These are phyloP conservation scores for Pythium pectinolyticum DNA, from an alignment of 352 stramenopile genomes.

Conservation along the genomic window DNA sequence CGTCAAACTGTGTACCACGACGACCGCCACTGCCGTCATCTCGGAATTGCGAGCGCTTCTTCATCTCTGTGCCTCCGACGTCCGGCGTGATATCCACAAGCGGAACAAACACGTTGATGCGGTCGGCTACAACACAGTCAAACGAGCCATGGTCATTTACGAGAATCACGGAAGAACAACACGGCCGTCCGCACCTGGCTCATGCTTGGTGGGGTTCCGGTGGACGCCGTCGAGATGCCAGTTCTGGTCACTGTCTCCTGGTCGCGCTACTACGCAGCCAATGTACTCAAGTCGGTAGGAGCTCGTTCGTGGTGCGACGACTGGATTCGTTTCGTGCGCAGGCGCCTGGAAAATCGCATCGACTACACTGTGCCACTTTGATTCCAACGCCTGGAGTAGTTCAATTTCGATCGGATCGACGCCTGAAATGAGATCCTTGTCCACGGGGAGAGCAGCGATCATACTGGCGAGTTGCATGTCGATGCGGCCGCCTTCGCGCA, in stretches of 20 bases:
- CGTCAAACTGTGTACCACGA: slow-evolving; percentile 42
- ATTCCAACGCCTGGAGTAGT: slow-evolving; percentile 10
- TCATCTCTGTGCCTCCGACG: slow-evolving; percentile 73
- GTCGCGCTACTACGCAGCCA: slow-evolving; percentile 64
- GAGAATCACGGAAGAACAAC: neutral
- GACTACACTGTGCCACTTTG: slow-evolving; percentile 5
- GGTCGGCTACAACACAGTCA: slow-evolving; percentile 42
- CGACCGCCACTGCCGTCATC: slow-evolving; percentile 34
- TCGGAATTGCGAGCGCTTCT: slow-evolving; percentile 53
- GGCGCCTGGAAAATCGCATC: slow-evolving; percentile 8
- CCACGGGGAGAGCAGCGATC: neutral
- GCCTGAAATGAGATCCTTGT: slow-evolving; percentile 8
- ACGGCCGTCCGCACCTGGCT: slow-evolving; percentile 37
- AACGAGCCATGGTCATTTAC: neutral
- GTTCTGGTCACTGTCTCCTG: slow-evolving; percentile 67
- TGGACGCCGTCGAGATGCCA: slow-evolving; percentile 82
- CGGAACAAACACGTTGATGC: slow-evolving; percentile 76
- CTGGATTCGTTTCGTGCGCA: neutral
- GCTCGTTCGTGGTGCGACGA: neutral
- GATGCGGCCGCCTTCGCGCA: slow-evolving; percentile 63
- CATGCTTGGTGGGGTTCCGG: slow-evolving; percentile 43
- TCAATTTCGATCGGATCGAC: slow-evolving; percentile 10
- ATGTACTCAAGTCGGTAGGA: slow-evolving; percentile 65
- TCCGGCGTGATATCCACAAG: slow-evolving; percentile 49
- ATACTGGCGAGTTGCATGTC: slow-evolving; percentile 58